Evolutionary conservation across 495 filamentous ascomycete genomes (phyloP).

Genomic region (Melanomma pulvis-pyrius): DNA sequence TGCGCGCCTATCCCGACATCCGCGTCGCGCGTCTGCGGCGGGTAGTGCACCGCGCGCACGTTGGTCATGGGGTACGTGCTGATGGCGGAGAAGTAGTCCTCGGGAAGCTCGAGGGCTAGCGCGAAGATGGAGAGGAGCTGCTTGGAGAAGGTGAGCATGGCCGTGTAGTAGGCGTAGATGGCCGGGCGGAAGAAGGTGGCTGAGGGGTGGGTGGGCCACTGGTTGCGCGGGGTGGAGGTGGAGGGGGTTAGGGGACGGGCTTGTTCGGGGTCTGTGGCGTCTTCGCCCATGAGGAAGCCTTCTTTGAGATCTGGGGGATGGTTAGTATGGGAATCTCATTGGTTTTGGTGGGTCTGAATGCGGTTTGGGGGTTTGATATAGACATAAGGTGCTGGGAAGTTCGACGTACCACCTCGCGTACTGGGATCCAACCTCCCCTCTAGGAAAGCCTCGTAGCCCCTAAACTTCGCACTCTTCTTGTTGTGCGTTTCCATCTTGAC

Average conservation of each 20-base stretch:
- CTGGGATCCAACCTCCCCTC: conserved; percentile 21
- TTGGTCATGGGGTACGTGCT: conserved; percentile 22
- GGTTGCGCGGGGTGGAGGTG: conserved; percentile 19
- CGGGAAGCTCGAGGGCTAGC: conserved; percentile 18
- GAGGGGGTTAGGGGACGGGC: conserved; percentile 7
- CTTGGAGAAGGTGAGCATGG: conserved; percentile 14
- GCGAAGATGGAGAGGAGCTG: conserved; percentile 29
- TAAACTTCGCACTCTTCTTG: conserved; percentile 21
- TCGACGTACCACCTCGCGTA: conserved; percentile 15
- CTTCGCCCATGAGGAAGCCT: conserved; percentile 35
- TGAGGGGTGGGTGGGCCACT: conserved; percentile 19
- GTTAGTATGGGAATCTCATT: neutral
- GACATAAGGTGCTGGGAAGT: neutral
- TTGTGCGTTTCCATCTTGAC: conserved; percentile 32
- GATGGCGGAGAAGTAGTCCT: conserved; percentile 21
- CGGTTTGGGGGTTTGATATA: too few relatives aligned
- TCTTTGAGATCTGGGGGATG: conserved; percentile 25
- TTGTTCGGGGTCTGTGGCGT: conserved; percentile 26
- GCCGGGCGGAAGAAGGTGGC: conserved; percentile 22
- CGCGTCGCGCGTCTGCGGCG: conserved; percentile 11
- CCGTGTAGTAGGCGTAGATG: conserved; percentile 26
- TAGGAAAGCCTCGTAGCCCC: conserved; percentile 25
- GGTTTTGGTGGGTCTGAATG: neutral
- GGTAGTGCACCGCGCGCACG: conserved; percentile 29
- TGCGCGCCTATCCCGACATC: conserved; percentile 31